A percentile compares a stretch with the other conserved stretches of the same genome.
Conservation (phyloP, 208 protist species). For the Acanthamoeba triangularis region DNA sequence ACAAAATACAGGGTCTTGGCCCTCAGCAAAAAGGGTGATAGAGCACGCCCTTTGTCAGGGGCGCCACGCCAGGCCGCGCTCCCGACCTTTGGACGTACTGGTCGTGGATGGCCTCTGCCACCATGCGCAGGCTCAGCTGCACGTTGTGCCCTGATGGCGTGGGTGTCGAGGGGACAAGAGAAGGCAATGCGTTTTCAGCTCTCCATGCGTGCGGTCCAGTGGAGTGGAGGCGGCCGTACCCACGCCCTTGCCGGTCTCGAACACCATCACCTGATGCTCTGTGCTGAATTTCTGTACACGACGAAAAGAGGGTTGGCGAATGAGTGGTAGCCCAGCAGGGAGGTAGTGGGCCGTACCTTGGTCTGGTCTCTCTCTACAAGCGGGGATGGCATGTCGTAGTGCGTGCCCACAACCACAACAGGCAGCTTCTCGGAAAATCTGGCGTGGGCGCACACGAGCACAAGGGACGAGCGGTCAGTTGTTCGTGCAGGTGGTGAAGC, state of each 20-base stretch:
- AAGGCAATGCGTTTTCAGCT: neutral
- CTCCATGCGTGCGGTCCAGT: neutral
- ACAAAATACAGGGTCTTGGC: neutral
- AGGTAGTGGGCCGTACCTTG: neutral
- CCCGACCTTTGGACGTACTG: slow-evolving; percentile 45
- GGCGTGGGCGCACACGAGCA: neutral
- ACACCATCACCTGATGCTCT: slow-evolving; percentile 43
- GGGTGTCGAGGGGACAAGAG: neutral
- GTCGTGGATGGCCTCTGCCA: slow-evolving; percentile 63
- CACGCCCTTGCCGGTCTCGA: slow-evolving; percentile 44
- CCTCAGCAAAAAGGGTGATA: neutral
- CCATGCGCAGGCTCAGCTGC: slow-evolving; percentile 52
- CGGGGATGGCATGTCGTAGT: slow-evolving; percentile 50
- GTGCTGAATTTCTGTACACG: neutral
- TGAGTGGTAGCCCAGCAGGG: neutral
- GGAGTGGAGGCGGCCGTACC: neutral
- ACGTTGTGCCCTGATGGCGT: neutral
- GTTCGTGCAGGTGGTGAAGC: neutral
- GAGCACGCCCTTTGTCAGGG: slow-evolving; percentile 22
- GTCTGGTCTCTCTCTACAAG: neutral
- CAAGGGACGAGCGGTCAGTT: neutral
- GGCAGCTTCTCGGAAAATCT: slow-evolving; percentile 44
- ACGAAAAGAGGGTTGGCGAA: neutral
- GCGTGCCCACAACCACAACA: slow-evolving; percentile 44
- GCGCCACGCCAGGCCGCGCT: slow-evolving; percentile 30